phyloP scores from a whole-genome alignment of 164 flowering plant genomes.

The Buxus sempervirens region DNA sequence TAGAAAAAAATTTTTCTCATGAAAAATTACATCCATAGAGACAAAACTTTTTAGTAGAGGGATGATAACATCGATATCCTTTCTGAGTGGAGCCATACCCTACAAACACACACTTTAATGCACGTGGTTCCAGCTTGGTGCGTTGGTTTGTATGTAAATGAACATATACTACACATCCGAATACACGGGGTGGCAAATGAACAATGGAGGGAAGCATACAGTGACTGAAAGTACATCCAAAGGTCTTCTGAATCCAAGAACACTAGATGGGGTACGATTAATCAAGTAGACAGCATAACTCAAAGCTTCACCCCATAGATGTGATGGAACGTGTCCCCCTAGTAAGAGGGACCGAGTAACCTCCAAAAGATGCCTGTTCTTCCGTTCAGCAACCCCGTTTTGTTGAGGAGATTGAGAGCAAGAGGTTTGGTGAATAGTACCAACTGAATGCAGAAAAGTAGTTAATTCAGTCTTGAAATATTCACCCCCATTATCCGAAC shows the following conservation, averaged over 20 bases:
- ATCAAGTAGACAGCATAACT: background rate
- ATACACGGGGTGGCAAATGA: background rate
- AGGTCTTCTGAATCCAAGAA: background rate
- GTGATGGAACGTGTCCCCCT: background rate
- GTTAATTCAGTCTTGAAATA: conserved; percentile 6
- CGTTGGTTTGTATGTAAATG: conserved; percentile 1
- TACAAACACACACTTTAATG: conserved; percentile 10
- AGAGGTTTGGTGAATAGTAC: conserved; percentile 6
- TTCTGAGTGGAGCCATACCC: conserved; percentile 5
- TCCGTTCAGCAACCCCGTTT: background rate
- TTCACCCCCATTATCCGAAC: conserved; percentile 10
- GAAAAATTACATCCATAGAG: conserved; percentile 7
- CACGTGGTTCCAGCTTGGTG: background rate
- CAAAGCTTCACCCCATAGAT: conserved; percentile 6
- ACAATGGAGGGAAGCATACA: background rate
- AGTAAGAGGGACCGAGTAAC: conserved; percentile 8
- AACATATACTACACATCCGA: conserved; percentile 3
- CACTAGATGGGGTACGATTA: conserved; percentile 1
- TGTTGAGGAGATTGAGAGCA: conserved; percentile 2
- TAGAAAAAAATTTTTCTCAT: background rate
- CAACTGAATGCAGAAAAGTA: background rate
- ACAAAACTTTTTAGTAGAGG: conserved; percentile 1
- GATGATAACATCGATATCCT: conserved; percentile 8
- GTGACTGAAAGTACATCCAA: conserved; percentile 3
- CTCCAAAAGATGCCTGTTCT: conserved; percentile 5